phyloP scores from a whole-genome alignment of 2,329 filamentous ascomycete genomes.

The Domatiomyces catenatus region DNA sequence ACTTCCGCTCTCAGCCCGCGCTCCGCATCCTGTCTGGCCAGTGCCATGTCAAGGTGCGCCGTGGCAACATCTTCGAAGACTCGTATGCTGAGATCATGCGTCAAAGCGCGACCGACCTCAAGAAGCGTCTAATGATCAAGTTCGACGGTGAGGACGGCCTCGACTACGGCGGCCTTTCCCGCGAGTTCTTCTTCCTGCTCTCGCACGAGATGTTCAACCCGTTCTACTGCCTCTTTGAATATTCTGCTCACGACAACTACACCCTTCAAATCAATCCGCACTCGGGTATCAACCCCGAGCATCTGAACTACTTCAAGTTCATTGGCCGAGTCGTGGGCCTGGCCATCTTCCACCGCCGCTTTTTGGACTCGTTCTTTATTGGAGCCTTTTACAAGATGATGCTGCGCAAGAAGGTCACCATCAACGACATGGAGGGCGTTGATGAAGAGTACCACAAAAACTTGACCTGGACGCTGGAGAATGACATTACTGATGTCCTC shows the following conservation, averaged over 20 bases:
- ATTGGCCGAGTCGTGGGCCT: constrained; percentile 93
- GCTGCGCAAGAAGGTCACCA: constrained; percentile 73
- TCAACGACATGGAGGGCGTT: constrained; percentile 97
- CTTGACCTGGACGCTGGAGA: constrained; percentile 92
- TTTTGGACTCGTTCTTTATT: constrained; percentile 98
- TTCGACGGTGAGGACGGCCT: constrained; percentile 97
- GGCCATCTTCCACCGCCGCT: constrained; percentile 94
- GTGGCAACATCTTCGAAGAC: constrained; percentile 96
- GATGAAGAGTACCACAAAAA: constrained; percentile 96
- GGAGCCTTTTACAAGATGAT: constrained; percentile 99
- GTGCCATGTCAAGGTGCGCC: constrained; percentile 92
- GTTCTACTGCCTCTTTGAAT: constrained; percentile 98
- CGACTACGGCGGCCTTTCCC: constrained; percentile 91
- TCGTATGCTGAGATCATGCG: constrained; percentile 97
- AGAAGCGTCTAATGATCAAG: constrained; percentile 99
- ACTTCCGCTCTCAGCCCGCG: constrained; percentile 95
- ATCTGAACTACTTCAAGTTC: constrained; percentile 99
- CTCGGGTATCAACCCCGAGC: constrained; percentile 96
- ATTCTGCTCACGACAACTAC: constrained; percentile 99
- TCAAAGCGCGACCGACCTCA: constrained; percentile 85
- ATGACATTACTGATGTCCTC: constrained; percentile 87
- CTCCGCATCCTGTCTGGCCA: constrained; percentile 90
- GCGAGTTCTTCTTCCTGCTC: constrained; percentile 98
- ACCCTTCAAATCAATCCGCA: constrained; percentile 99
- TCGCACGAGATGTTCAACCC: constrained; percentile 99